These are phyloP conservation scores for Phragmites australis DNA, from an alignment of 176 grass and related monocot genomes.

Conservation along the genomic window DNA sequence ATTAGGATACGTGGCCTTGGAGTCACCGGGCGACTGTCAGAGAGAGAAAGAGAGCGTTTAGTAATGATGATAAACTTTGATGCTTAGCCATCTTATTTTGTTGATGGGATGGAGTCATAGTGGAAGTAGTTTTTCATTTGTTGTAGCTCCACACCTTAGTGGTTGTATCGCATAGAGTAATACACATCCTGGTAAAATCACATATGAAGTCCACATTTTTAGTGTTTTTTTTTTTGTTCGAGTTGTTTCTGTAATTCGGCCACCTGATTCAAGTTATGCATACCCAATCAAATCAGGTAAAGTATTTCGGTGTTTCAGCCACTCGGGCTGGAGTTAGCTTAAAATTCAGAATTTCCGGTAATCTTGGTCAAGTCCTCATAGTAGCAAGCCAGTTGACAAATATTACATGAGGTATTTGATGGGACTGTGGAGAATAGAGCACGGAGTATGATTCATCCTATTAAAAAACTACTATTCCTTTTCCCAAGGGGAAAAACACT, in stretches of 20 bases:
- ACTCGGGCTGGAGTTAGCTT: background rate
- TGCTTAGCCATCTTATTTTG: background rate
- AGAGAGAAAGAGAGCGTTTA: background rate
- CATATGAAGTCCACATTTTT: background rate
- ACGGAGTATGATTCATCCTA: background rate
- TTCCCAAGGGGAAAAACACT: background rate
- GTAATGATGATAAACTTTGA: too few species aligned
- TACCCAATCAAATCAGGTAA: background rate
- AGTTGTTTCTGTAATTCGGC: background rate
- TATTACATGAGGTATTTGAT: background rate
- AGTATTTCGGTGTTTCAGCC: background rate
- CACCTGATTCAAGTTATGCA: slow-evolving; percentile 4
- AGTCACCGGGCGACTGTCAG: slow-evolving; percentile 6
- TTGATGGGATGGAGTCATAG: background rate
- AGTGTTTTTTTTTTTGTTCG: background rate
- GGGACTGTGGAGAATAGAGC: background rate
- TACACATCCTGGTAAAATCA: background rate
- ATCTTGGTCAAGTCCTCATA: background rate
- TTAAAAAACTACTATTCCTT: background rate
- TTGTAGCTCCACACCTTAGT: background rate
- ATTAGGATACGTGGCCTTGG: background rate
- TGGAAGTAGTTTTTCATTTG: background rate
- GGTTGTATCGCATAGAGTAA: background rate
- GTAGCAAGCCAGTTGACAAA: background rate
- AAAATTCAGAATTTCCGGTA: background rate